Conservation (phyloP, 2,329 filamentous ascomycete genomes). For the Zasmidium citrigriseum region DNA sequence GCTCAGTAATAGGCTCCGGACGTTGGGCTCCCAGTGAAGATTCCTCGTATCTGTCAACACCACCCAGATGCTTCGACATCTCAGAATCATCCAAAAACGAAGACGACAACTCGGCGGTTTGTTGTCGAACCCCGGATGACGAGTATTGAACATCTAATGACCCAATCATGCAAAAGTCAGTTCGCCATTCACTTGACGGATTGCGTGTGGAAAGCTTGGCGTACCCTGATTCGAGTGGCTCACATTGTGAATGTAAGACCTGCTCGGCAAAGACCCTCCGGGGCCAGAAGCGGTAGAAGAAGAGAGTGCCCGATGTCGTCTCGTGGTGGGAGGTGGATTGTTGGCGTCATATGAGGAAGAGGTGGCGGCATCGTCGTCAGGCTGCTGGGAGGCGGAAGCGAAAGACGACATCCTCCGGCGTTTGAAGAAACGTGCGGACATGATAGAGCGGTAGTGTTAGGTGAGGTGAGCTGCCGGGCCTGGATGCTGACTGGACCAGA, state of each 20-base stretch:
- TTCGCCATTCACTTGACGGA: background rate
- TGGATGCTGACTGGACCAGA: too few relatives aligned
- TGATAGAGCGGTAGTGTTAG: too few relatives aligned
- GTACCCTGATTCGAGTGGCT: conserved; percentile 26
- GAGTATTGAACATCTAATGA: conserved; percentile 46
- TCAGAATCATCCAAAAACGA: conserved; percentile 39
- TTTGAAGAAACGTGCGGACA: conserved; percentile 22
- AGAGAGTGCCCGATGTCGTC: conserved; percentile 12
- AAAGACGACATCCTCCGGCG: conserved; percentile 24
- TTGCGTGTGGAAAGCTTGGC: conserved; percentile 1
- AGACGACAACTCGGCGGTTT: conserved; percentile 40
- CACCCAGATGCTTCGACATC: conserved; percentile 24
- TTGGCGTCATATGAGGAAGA: conserved; percentile 2
- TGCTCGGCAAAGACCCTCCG: conserved; percentile 26
- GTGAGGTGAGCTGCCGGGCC: too few relatives aligned
- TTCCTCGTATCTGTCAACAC: conserved; percentile 7
- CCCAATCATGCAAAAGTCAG: background rate
- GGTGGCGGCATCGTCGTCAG: conserved; percentile 6
- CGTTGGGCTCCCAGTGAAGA: conserved; percentile 6
- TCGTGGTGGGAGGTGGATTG: background rate
- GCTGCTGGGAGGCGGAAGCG: conserved; percentile 7
- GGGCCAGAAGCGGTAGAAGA: conserved; percentile 15
- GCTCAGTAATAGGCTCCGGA: conserved; percentile 23
- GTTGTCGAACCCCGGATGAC: conserved; percentile 40
- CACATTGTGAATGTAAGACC: conserved; percentile 38